Evolutionary conservation across 2,329 filamentous ascomycete species (phyloP).

Genomic region (Penicillium digitatum): DNA sequence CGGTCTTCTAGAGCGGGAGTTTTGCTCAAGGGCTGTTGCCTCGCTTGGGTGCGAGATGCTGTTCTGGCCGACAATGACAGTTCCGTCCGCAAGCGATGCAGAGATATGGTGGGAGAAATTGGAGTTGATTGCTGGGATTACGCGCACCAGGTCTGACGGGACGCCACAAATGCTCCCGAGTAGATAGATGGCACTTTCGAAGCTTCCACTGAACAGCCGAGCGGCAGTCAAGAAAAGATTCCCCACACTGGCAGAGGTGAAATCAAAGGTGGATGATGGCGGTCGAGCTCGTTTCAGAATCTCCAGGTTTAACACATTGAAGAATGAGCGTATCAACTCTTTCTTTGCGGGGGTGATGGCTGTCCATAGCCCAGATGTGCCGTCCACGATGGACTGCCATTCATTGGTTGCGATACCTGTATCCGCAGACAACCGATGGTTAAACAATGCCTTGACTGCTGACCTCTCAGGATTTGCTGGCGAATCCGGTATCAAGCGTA

Average conservation of each 20-base stretch:
- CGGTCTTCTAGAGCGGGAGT: constrained; percentile 29
- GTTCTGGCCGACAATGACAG: constrained; percentile 83
- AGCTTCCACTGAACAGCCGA: constrained; percentile 83
- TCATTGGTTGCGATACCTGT: constrained; percentile 63
- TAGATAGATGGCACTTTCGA: constrained; percentile 89
- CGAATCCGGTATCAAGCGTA: constrained; percentile 76
- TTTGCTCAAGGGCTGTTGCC: constrained; percentile 51
- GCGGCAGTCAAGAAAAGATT: constrained; percentile 81
- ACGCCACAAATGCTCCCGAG: constrained; percentile 84
- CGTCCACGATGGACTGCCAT: constrained; percentile 87
- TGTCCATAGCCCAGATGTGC: constrained; percentile 70
- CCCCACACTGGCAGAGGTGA: constrained; percentile 69
- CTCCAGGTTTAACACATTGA: constrained; percentile 73
- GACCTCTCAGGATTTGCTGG: constrained; percentile 59
- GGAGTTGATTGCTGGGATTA: constrained; percentile 86
- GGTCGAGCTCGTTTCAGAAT: constrained; percentile 71
- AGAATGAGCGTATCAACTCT: constrained; percentile 71
- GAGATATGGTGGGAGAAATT: constrained; percentile 96
- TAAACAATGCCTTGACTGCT: constrained; percentile 80
- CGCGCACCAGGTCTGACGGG: constrained; percentile 64
- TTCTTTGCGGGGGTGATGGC: constrained; percentile 66
- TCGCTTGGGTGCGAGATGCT: constrained; percentile 80
- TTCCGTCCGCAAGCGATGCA: constrained; percentile 71
- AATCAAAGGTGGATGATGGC: constrained; percentile 69
- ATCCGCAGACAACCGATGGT: constrained; percentile 69